A percentile compares a stretch with the other conserved stretches of the same genome.
These are phyloP conservation scores for Penicillium cataractarum DNA, from an alignment of 495 filamentous ascomycete genomes.

Conservation along the genomic window DNA sequence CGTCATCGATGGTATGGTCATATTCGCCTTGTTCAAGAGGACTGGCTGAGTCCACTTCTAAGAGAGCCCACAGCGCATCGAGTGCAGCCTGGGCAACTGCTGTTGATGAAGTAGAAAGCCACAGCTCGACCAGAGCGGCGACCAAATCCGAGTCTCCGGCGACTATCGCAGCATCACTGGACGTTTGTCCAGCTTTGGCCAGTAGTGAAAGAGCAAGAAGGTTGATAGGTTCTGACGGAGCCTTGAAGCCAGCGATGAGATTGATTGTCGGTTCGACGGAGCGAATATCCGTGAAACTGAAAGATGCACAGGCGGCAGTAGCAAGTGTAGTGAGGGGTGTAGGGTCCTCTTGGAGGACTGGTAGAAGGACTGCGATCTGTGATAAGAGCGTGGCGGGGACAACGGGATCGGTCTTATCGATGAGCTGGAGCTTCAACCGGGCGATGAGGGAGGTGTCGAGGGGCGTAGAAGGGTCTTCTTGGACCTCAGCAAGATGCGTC, in stretches of 20 bases:
- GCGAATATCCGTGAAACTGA: slow-evolving; percentile 50
- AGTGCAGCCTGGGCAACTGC: slow-evolving; percentile 73
- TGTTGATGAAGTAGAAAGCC: slow-evolving; percentile 71
- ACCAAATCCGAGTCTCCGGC: slow-evolving; percentile 66
- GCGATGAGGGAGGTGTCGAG: slow-evolving; percentile 44
- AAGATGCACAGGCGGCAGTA: slow-evolving; percentile 38
- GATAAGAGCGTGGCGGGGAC: slow-evolving; percentile 48
- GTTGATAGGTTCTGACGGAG: slow-evolving; percentile 67
- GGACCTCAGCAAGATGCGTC: slow-evolving; percentile 41
- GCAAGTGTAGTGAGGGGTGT: slow-evolving; percentile 51
- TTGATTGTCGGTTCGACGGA: slow-evolving; percentile 50
- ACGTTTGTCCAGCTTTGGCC: slow-evolving; percentile 64
- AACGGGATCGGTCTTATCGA: slow-evolving; percentile 37
- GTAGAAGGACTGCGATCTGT: slow-evolving; percentile 50
- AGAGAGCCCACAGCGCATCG: slow-evolving; percentile 66
- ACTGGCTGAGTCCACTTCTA: slow-evolving; percentile 64
- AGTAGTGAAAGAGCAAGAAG: slow-evolving; percentile 70
- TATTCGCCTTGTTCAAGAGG: slow-evolving; percentile 50
- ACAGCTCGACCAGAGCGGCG: slow-evolving; percentile 63
- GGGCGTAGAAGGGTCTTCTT: slow-evolving; percentile 38
- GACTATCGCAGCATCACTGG: slow-evolving; percentile 68
- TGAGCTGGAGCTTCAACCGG: slow-evolving; percentile 46
- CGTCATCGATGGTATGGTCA: slow-evolving; percentile 36
- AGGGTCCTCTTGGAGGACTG: slow-evolving; percentile 54
- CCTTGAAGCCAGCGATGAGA: slow-evolving; percentile 56